These are phyloP conservation scores for Phaeosphaeria sp. DNA, from an alignment of 2,329 filamentous ascomycete genomes.

Conservation along the genomic window DNA sequence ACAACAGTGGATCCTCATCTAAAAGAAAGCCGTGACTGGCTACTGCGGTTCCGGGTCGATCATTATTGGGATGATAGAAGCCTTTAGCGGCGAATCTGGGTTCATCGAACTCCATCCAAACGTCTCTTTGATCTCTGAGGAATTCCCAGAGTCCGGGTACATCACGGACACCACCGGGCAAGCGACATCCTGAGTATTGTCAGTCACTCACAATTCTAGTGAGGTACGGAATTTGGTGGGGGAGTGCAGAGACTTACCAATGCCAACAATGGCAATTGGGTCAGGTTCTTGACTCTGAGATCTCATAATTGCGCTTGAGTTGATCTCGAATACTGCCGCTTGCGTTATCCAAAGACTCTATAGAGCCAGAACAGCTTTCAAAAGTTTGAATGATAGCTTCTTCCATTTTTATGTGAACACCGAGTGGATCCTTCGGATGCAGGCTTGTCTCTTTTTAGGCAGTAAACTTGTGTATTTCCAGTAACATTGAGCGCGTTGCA, in stretches of 20 bases:
- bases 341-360: no score
- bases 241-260: neutral
- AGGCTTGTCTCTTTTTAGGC: neutral
- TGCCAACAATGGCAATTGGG: neutral
- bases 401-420: neutral
- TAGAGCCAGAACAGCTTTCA: no score
- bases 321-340: no score
- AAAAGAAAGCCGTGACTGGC: slow-evolving; percentile 31
- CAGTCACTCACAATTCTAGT: neutral
- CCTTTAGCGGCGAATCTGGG: slow-evolving; percentile 36
- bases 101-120: slow-evolving; percentile 38
- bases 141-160: slow-evolving; percentile 31
- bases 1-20: slow-evolving; percentile 40
- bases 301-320: neutral
- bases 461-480: neutral
- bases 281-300: neutral
- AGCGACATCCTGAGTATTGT: neutral
- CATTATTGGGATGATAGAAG: slow-evolving; percentile 21
- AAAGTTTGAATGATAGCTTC: neutral
- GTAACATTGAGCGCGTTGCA: neutral
- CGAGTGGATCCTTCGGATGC: neutral
- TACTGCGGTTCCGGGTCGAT: slow-evolving; percentile 32
- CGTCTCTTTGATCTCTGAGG: slow-evolving; percentile 38
- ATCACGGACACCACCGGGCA: neutral
- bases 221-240: neutral